Evolutionary conservation across 163 green algal genomes (phyloP).

Genomic region (Scenedesmus sp.): DNA sequence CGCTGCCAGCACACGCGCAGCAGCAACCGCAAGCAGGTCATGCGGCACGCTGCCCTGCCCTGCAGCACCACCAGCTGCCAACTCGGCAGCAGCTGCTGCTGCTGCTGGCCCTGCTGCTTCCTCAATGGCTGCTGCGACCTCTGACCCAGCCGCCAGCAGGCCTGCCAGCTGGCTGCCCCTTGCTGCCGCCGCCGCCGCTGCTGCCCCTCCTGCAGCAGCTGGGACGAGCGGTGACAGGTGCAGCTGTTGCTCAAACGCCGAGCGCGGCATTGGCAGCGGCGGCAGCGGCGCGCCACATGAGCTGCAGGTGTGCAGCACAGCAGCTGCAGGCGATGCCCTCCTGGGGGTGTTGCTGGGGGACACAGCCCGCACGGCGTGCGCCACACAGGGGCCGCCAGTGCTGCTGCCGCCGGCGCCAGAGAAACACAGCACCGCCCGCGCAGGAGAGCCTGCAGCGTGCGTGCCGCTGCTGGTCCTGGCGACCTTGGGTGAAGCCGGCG

Average conservation of each 20-base stretch:
- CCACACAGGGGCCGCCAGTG: not conserved
- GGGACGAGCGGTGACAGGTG: not conserved
- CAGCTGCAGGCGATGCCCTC: not conserved
- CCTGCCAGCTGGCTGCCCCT: not conserved
- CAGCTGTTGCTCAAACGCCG: not conserved
- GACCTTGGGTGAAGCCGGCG: not conserved
- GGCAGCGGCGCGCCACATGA: conserved; percentile 20
- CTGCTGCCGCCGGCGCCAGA: not conserved
- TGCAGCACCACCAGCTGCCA: not conserved
- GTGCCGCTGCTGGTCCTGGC: not conserved
- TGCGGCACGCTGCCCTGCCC: not conserved
- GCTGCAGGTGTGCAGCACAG: conserved; percentile 28
- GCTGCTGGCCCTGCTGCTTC: not conserved
- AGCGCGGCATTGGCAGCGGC: not conserved
- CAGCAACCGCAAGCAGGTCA: conserved; percentile 33
- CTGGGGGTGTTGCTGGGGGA: conserved; percentile 8
- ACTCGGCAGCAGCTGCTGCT: not conserved
- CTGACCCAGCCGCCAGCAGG: not conserved
- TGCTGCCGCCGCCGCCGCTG: not conserved
- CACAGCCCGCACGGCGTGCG: not conserved
- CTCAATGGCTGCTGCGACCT: not conserved
- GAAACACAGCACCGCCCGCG: not conserved
- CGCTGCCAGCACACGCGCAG: conserved; percentile 18
- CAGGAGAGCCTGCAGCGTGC: not conserved
- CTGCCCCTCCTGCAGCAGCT: not conserved